These are phyloP conservation scores for Oenanthe javanica DNA, from an alignment of 140 eudicot genomes.

Conservation along the genomic window DNA sequence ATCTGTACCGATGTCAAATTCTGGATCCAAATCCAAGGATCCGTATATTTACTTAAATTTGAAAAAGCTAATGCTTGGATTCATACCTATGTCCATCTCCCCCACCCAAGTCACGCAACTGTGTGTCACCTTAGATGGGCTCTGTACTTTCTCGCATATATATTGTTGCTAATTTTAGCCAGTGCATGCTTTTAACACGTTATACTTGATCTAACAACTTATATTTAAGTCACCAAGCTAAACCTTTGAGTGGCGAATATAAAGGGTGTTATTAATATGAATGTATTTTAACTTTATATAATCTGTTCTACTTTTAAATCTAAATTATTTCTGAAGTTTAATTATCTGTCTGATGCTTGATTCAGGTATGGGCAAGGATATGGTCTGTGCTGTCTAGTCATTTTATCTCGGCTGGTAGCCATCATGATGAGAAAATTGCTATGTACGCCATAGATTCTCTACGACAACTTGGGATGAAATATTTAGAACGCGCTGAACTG, in stretches of 20 bases:
- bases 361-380: constrained; percentile 98
- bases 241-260: background rate
- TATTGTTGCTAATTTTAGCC: background rate
- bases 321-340: background rate
- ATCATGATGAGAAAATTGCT: constrained; percentile 94
- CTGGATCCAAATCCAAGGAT: no score
- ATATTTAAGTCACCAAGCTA: background rate
- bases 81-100: no score
- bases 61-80: no score
- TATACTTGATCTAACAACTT: background rate
- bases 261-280: background rate
- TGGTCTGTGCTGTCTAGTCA: constrained; percentile 95
- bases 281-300: background rate
- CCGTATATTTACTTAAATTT: no score
- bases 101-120: no score
- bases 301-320: background rate
- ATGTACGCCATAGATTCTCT: constrained; percentile 98
- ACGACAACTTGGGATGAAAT: constrained; percentile 96
- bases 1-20: no score
- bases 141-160: background rate
- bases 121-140: background rate
- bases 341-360: constrained; percentile 9
- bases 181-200: background rate
- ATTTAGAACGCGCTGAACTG: constrained; percentile 93
- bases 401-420: constrained; percentile 96